Base-by-base conservation (phyloP, 164 flowering plant species). In the Nymphaea thermarum region DNA sequence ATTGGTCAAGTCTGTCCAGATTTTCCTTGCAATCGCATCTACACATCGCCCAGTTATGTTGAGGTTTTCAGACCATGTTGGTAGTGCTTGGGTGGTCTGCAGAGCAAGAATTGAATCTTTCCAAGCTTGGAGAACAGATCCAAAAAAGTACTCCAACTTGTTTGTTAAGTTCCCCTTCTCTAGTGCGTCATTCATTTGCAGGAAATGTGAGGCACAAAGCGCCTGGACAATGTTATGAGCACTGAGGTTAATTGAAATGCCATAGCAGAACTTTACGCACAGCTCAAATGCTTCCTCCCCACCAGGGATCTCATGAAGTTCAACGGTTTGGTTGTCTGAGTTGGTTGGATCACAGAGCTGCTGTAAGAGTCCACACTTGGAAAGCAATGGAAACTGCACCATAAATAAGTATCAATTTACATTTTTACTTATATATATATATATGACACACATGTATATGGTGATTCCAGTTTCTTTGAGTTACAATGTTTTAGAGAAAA, bases 251-350 rank as follows among this genome's bases (percentile, higher is more conserved):
- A 90, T 84, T 5, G 81, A 79, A 51, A 93, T 87, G 53, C 92
- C 97, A 70, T 93, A 93, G 76, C 97, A 90, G 69, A 83, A 93
- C 76, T 89, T 90, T 3, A 91, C 91, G 72, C 98, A 93, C 55
- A 89, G 80, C 77, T 93, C 98, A 61, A 93, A 93, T 65, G 91
- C 96, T 65, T 85, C 88, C 75, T 80, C 93, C 0, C 92, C 97
- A 47, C 98, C 98, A 3, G 97, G 98, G 44, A 93, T 77, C 42
- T 89, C 91, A 69, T 87, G 83, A 63, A 93, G 90, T 63, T 82
- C 83, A 25, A 86, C 44, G 2, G 78, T 60, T 44, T 63, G 55
- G 8, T 25, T 74, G 41, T 68, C 71, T 17, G 84, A 70, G n/a
- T 81, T 80, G 12, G 62, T 79, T 44, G 79, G 43, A 53, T 77